phyloP scores from a whole-genome alignment of 2,329 filamentous ascomycete genomes.

The Akanthomyces dipterigenus region DNA sequence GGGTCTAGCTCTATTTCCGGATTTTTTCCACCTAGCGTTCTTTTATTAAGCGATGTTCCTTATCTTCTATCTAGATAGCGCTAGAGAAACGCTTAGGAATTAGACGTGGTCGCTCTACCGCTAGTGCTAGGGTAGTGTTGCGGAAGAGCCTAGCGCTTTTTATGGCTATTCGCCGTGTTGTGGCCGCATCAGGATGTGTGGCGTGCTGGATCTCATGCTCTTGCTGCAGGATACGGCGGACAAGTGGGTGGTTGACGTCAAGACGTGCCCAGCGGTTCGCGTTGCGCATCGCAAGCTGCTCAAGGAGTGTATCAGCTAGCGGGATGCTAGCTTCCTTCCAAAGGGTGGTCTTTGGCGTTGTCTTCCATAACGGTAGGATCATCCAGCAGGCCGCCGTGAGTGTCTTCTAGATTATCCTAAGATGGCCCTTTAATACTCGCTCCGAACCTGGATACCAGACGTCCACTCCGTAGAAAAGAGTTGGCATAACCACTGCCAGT shows the following conservation, averaged over 20 bases:
- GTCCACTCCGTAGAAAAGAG: constrained; percentile 8
- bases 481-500: constrained; percentile 8
- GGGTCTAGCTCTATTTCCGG: too few relatives aligned
- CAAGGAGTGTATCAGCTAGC: constrained; percentile 1
- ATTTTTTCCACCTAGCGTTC: too few relatives aligned
- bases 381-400: constrained; percentile 5
- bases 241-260: background rate
- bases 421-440: background rate
- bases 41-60: too few relatives aligned
- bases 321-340: constrained; percentile 12
- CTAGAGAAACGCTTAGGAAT: too few relatives aligned
- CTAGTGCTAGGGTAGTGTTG: too few relatives aligned
- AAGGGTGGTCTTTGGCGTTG: constrained; percentile 11
- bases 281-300: background rate
- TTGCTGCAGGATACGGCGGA: background rate
- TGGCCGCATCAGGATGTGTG: background rate
- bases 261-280: background rate
- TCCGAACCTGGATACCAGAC: constrained; percentile 10
- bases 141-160: too few relatives aligned
- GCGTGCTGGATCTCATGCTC: background rate
- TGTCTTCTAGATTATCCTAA: constrained; percentile 5
- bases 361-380: constrained; percentile 12
- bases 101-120: too few relatives aligned
- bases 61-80: too few relatives aligned
- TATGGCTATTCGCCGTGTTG: too few relatives aligned